Conservation (phyloP, 2,329 filamentous ascomycete genomes). For the Cryoendolithus antarcticus region DNA sequence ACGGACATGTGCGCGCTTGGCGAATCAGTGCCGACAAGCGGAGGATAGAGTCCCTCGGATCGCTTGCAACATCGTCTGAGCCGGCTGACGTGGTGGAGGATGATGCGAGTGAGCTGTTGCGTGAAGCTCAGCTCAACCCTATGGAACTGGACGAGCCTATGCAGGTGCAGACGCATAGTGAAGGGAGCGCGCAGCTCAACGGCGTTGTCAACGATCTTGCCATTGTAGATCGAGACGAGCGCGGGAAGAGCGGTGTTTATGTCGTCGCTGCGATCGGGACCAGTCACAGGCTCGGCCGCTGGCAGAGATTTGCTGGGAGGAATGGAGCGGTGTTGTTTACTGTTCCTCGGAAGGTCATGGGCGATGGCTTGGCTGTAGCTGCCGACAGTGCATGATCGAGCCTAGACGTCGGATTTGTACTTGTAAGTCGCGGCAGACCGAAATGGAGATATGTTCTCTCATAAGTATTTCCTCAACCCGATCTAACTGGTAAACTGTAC, state of each 20-base stretch:
- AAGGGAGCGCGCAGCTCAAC: conserved; percentile 33
- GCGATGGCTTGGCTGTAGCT: no score
- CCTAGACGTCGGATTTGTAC: no score
- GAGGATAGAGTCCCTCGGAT: conserved; percentile 59
- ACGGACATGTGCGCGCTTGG: conserved; percentile 79
- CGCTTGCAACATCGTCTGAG: conserved; percentile 39
- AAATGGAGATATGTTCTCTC: no score
- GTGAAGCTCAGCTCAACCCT: conserved; percentile 10
- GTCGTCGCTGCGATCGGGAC: conserved; percentile 78
- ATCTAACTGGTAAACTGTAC: no score
- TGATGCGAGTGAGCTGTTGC: conserved; percentile 7
- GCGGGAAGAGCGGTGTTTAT: conserved; percentile 61
- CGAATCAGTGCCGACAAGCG: conserved; percentile 71
- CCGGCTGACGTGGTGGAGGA: conserved; percentile 6
- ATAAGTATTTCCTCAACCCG: no score
- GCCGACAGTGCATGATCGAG: no score
- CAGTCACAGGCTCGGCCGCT: conserved; percentile 74
- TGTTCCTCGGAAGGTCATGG: conserved; percentile 38
- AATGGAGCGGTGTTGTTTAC: conserved; percentile 88
- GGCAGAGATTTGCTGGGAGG: conserved; percentile 51
- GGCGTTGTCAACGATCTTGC: conserved; percentile 84
- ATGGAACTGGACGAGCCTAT: conserved; percentile 9
- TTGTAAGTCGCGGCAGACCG: no score
- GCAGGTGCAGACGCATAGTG: conserved; percentile 4
- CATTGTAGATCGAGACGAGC: conserved; percentile 71